phyloP scores from a whole-genome alignment of 305 asterid species.

The Coffea humblotiana region DNA sequence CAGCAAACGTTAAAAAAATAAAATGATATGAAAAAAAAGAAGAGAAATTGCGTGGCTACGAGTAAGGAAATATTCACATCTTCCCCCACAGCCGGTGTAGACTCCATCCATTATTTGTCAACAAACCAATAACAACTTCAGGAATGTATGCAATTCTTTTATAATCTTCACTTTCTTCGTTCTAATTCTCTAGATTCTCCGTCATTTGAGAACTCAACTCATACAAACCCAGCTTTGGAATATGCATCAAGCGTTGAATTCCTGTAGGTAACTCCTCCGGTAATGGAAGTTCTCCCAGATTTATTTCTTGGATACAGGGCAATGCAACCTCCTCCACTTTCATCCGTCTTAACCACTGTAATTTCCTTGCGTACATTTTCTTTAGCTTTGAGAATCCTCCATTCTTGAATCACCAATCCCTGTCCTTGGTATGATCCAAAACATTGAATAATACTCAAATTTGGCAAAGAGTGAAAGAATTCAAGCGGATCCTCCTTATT shows the following conservation, averaged over 20 bases:
- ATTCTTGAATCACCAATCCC: slow-evolving; percentile 13
- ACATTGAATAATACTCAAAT: neutral
- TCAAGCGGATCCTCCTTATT: slow-evolving; percentile 14
- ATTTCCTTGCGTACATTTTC: neutral
- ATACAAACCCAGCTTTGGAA: neutral
- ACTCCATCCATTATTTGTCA: neutral
- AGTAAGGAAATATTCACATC: neutral
- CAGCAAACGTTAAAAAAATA: no score
- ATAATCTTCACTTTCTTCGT: neutral
- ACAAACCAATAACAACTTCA: neutral
- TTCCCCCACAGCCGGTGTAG: neutral
- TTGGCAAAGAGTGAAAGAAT: slow-evolving; percentile 24
- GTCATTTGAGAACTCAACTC: neutral
- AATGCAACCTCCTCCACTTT: no score
- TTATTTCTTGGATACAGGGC: slow-evolving; percentile 10
- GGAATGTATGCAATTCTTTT: neutral
- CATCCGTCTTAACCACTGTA: neutral
- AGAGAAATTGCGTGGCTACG: neutral
- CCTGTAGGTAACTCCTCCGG: slow-evolving; percentile 25
- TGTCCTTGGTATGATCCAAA: slow-evolving; percentile 22
- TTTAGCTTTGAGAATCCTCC: slow-evolving; percentile 25
- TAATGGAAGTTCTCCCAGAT: neutral
- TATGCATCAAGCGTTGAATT: slow-evolving; percentile 15
- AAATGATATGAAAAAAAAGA: no score
- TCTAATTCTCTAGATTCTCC: neutral